Evolutionary conservation across 192 early-diverging fungal species (phyloP).

Genomic region (Anaeromyces robustus): DNA sequence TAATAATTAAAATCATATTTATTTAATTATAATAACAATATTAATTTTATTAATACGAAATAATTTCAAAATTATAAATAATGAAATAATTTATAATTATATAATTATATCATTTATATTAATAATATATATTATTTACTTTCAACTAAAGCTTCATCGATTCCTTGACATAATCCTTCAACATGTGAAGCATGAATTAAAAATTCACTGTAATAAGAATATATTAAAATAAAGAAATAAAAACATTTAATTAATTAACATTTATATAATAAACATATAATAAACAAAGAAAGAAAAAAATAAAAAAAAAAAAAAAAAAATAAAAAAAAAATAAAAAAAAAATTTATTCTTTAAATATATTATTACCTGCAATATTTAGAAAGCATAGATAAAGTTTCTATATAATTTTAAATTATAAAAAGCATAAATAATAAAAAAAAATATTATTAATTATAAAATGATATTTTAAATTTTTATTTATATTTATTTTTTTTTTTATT

Average conservation of each 20-base stretch:
- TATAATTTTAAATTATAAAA: slow-evolving; percentile 4
- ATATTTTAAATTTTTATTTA: too few relatives aligned
- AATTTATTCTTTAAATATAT: neutral
- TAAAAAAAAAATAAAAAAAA: too few relatives aligned
- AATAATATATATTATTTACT: slow-evolving; percentile 13
- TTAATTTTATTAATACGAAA: too few relatives aligned
- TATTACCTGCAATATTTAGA: slow-evolving; percentile 42
- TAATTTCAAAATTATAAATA: too few relatives aligned
- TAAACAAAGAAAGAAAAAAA: too few relatives aligned
- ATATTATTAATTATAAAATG: neutral
- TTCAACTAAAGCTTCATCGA: slow-evolving; percentile 74
- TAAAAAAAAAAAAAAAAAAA: too few relatives aligned
- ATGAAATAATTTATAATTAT: too few relatives aligned
- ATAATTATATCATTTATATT: too few relatives aligned
- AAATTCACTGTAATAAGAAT: slow-evolving; percentile 51
- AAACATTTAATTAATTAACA: too few relatives aligned
- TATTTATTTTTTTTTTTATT: too few relatives aligned
- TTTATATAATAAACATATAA: too few relatives aligned
- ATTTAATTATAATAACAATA: neutral
- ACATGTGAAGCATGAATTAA: slow-evolving; percentile 96
- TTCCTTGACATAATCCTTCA: slow-evolving; percentile 87
- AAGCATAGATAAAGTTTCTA: slow-evolving; percentile 34
- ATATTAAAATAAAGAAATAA: neutral
- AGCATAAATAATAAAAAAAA: slow-evolving; percentile 6
- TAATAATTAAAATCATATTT: too few relatives aligned